These are phyloP conservation scores for Themeda triandra DNA, from an alignment of 176 grass and related monocot genomes.

Conservation along the genomic window DNA sequence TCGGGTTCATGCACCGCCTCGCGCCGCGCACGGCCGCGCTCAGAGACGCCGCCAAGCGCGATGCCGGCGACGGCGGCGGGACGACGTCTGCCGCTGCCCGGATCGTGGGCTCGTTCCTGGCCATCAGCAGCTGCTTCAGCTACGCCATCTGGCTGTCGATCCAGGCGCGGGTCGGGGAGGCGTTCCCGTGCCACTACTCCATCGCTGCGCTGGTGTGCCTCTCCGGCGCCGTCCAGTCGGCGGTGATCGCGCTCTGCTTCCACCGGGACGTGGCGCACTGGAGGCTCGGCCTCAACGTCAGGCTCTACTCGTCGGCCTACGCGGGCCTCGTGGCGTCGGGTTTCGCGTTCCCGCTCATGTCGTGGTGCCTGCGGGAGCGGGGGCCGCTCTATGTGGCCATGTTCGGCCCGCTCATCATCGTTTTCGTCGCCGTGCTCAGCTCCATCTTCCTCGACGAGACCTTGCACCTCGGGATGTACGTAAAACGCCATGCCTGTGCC, in stretches of 20 bases:
- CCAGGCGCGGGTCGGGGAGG: constrained; percentile 43
- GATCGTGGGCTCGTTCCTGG: constrained; percentile 40
- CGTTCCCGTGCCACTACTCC: constrained; percentile 58
- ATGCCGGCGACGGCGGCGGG: neutral
- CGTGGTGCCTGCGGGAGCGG: constrained; percentile 59
- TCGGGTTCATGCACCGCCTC: constrained; percentile 15
- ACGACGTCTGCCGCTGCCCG: neutral
- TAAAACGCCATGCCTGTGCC: neutral
- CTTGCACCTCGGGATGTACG: constrained; percentile 54
- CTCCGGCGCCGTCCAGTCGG: constrained; percentile 40
- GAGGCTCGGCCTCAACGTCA: constrained; percentile 46
- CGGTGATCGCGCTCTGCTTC: constrained; percentile 34
- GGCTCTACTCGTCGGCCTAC: constrained; percentile 44
- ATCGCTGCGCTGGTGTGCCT: constrained; percentile 51
- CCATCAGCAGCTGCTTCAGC: constrained; percentile 48
- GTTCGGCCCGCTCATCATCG: constrained; percentile 53
- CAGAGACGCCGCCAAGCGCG: too few relatives aligned
- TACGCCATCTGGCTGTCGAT: constrained; percentile 55
- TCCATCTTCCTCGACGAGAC: constrained; percentile 45
- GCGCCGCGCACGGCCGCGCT: neutral
- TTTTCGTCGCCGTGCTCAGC: constrained; percentile 51
- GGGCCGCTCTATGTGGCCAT: constrained; percentile 54
- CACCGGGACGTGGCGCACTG: constrained; percentile 24
- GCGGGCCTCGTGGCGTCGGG: constrained; percentile 48
- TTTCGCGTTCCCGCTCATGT: constrained; percentile 34